phyloP scores from a whole-genome alignment of 2,329 filamentous ascomycete species.

The Trichoderma sp. region DNA sequence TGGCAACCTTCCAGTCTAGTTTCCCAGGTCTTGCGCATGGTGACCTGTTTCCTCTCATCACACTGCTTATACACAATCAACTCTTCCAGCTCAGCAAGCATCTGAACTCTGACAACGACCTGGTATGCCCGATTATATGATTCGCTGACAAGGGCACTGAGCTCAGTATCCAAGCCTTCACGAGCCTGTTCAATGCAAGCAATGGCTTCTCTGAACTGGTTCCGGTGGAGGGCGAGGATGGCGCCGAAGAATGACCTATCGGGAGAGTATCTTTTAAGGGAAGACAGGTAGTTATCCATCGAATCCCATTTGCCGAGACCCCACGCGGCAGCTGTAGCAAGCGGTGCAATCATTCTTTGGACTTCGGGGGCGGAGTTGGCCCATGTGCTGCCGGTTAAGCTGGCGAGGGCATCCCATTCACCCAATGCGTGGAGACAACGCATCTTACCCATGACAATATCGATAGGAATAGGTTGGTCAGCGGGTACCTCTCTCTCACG shows the following conservation, averaged over 20 bases:
- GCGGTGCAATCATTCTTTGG: constrained; percentile 83
- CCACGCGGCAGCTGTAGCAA: constrained; percentile 95
- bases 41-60: constrained; percentile 81
- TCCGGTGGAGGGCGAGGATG: constrained; percentile 89
- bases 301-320: constrained; percentile 94
- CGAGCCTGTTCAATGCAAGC: constrained; percentile 85
- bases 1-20: constrained; percentile 91
- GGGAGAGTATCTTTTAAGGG: constrained; percentile 90
- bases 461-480: constrained; percentile 65
- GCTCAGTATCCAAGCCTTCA: constrained; percentile 90
- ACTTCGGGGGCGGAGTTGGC: constrained; percentile 83
- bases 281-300: constrained; percentile 95
- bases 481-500: constrained; percentile 68
- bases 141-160: constrained; percentile 94
- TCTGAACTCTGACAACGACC: constrained; percentile 97
- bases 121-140: constrained; percentile 97
- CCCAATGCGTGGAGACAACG: constrained; percentile 93
- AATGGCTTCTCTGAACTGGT: constrained; percentile 91
- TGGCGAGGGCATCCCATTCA: constrained; percentile 92
- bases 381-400: constrained; percentile 90
- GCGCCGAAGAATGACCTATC: constrained; percentile 98
- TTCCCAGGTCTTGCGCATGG: constrained; percentile 93
- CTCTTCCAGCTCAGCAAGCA: constrained; percentile 97
- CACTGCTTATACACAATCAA: constrained; percentile 98
- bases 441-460: constrained; percentile 99